Percentiles rank a stretch among this genome's conserved stretches.
Conservation (phyloP, 257 asterid species). For the Przewalskia tangutica region DNA sequence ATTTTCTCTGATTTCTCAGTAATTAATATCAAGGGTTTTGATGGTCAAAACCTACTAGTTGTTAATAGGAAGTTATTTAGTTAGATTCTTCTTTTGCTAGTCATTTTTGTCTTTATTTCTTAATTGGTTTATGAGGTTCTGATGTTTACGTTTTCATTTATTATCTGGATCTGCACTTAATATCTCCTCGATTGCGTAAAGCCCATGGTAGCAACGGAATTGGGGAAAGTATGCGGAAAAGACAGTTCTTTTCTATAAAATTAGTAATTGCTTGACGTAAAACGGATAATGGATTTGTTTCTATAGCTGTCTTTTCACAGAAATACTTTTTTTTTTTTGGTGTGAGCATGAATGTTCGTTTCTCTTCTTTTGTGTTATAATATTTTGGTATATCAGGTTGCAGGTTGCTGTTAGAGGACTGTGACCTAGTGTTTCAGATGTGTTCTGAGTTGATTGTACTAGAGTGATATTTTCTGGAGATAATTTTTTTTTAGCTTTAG, state of each 20-base stretch:
- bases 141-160: background rate
- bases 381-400: background rate
- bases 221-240: too few relatives aligned
- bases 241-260: too few relatives aligned
- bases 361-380: background rate
- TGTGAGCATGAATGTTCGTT: background rate
- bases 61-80: background rate
- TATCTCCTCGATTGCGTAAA: background rate
- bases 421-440: conserved; percentile 10
- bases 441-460: conserved; percentile 6
- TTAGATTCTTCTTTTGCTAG: background rate
- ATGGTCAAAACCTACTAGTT: background rate
- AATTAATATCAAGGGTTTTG: background rate
- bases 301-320: background rate
- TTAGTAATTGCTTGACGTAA: too few relatives aligned
- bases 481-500: background rate
- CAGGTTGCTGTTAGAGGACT: background rate
- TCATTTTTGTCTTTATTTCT: background rate
- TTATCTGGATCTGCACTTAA: background rate
- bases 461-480: background rate
- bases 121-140: background rate
- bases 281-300: too few relatives aligned
- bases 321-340: background rate
- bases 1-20: too few relatives aligned
- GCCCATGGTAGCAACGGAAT: too few relatives aligned